Percentiles rank a stretch among this genome's conserved stretches.
Conservation (phyloP, 352 stramenopile species). For the Globisporangium splendens region DNA sequence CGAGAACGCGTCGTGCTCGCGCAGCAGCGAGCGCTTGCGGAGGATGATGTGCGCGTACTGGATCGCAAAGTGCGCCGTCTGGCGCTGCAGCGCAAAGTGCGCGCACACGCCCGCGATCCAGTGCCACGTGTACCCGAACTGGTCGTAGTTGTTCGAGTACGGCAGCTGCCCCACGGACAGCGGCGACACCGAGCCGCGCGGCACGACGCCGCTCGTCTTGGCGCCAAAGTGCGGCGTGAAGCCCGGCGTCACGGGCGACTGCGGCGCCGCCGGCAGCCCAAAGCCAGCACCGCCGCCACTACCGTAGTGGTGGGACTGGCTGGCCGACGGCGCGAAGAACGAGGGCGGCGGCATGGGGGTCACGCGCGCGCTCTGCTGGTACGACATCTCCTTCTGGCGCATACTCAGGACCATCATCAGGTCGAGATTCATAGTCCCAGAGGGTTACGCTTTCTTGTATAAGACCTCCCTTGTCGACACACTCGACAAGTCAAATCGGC, state of each 20-base stretch:
- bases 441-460: background rate
- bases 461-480: no score
- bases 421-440: conserved; percentile 29
- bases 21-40: conserved; percentile 38
- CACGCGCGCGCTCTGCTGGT: conserved; percentile 54
- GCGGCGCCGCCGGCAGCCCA: conserved; percentile 17
- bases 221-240: conserved; percentile 6
- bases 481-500: no score
- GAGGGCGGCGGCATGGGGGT: conserved; percentile 17
- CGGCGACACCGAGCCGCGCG: conserved; percentile 26
- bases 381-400: conserved; percentile 80
- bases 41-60: conserved; percentile 78
- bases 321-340: conserved; percentile 11
- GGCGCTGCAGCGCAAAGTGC: conserved; percentile 75
- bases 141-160: conserved; percentile 47
- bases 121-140: conserved; percentile 77
- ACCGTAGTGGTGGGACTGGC: conserved; percentile 4
- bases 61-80: conserved; percentile 72
- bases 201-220: conserved; percentile 5
- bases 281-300: conserved; percentile 3
- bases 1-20: conserved; percentile 32
- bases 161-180: conserved; percentile 53
- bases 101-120: conserved; percentile 62
- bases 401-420: conserved; percentile 80
- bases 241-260: conserved; percentile 21